Percentiles rank a stretch among this genome's conserved stretches.
Evolutionary conservation across 192 early-diverging fungal genomes (phyloP).

Genomic region (Dissophora globulifera): DNA sequence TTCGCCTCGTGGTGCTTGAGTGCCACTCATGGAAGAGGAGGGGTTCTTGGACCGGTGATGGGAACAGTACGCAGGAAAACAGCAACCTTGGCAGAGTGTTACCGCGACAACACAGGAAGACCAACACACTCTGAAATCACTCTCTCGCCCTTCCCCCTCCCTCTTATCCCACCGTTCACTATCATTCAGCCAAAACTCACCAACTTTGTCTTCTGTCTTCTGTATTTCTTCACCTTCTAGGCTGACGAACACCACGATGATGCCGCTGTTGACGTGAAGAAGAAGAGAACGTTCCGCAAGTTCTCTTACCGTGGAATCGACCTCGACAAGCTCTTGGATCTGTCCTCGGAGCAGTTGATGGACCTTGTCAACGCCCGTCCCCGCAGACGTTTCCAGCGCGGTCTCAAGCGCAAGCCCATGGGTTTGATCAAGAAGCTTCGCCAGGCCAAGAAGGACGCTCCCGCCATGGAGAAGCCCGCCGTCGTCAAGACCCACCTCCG

Average conservation of each 20-base stretch:
- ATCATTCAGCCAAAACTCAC: too few relatives aligned
- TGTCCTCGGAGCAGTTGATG: conserved; percentile 90
- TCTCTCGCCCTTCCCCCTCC: too few relatives aligned
- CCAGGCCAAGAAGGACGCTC: conserved; percentile 94
- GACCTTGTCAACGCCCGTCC: conserved; percentile 94
- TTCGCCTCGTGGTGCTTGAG: too few relatives aligned
- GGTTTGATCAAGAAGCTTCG: conserved; percentile 99
- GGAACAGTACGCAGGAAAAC: too few relatives aligned
- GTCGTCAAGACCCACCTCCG: conserved; percentile 98
- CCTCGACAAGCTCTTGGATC: conserved; percentile 95
- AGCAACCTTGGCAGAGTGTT: too few relatives aligned
- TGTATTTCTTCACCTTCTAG: conserved; percentile 9
- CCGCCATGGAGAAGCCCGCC: conserved; percentile 91
- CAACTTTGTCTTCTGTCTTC: too few relatives aligned
- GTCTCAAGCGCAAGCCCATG: conserved; percentile 99
- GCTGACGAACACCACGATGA: conserved; percentile 56
- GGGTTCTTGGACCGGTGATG: too few relatives aligned
- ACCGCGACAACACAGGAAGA: too few relatives aligned
- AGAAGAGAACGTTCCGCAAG: conserved; percentile 97
- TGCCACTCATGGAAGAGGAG: too few relatives aligned
- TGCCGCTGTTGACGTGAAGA: conserved; percentile 61
- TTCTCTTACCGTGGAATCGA: conserved; percentile 98
- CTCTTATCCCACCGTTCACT: too few relatives aligned
- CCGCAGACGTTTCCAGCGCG: conserved; percentile 98
- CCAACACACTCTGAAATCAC: too few relatives aligned